These are phyloP conservation scores for Alectoria sarmentosa DNA, from an alignment of 495 filamentous ascomycete species.

Conservation along the genomic window DNA sequence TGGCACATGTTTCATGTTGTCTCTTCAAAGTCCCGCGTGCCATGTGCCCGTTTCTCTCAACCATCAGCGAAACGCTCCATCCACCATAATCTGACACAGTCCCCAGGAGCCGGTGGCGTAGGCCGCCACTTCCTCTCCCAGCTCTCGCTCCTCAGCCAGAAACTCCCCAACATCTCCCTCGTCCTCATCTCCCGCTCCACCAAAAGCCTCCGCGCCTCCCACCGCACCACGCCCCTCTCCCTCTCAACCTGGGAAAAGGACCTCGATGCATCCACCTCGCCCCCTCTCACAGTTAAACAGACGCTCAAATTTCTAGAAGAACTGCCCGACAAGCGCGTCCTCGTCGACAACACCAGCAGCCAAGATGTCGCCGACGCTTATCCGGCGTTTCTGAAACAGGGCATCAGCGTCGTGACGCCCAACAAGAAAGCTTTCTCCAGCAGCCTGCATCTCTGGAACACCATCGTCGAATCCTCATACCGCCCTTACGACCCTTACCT, in stretches of 20 bases:
- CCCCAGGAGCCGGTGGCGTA: constrained; percentile 80
- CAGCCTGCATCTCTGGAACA: constrained; percentile 66
- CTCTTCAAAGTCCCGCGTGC: neutral
- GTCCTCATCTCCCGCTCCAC: constrained; percentile 75
- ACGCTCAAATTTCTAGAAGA: constrained; percentile 62
- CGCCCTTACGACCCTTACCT: constrained; percentile 29
- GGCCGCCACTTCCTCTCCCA: constrained; percentile 86
- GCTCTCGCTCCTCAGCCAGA: constrained; percentile 53
- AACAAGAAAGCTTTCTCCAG: constrained; percentile 97
- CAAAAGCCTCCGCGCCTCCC: constrained; percentile 59
- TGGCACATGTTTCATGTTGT: too few relatives aligned
- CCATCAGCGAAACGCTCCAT: neutral
- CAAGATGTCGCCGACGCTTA: constrained; percentile 71
- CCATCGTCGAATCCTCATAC: constrained; percentile 62
- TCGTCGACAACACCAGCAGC: constrained; percentile 93
- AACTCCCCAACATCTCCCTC: constrained; percentile 55
- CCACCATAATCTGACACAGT: neutral
- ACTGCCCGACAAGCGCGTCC: constrained; percentile 63
- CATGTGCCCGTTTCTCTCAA: neutral
- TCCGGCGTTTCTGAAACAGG: constrained; percentile 65
- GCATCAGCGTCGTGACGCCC: constrained; percentile 86
- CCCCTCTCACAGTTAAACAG: constrained; percentile 53
- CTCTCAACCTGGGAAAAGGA: constrained; percentile 31
- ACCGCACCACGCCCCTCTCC: constrained; percentile 39
- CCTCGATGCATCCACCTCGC: constrained; percentile 47